Base-by-base conservation (phyloP, 2,329 filamentous ascomycete species). In the Sclerotinia glacialis region DNA sequence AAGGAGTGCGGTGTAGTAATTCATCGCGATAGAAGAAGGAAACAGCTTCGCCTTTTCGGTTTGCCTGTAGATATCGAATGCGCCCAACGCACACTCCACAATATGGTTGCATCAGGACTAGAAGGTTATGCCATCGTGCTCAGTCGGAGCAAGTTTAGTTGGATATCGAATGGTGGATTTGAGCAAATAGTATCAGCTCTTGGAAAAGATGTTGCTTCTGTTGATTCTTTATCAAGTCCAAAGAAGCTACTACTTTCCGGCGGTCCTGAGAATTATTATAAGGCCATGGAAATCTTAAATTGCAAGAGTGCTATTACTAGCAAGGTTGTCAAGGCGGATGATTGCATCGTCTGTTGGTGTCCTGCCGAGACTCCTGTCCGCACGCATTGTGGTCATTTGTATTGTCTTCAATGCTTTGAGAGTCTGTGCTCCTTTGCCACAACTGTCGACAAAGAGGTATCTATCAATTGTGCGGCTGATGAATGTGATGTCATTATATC, bases 401-500 rank as follows among this genome's bases (percentile, higher is more conserved):
- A 82, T 68, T 83, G 80, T 69, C 67, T 70, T 0, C 73, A 75
- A 26, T 83, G 81, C 69, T 81, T 83, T 58, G 71, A 76, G 56
- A 71, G 72, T 50, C 68, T 78, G 11, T 78, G 78, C 65, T 64
- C 66, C 3, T 69, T 70, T 6, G 67, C 68, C 4, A 21, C 31
- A 14, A 40, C 40, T 23, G 75, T 74, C 0, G 72, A 74, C 0
- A 68, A 72, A 12, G 65, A 73, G 16, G 28, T 69, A 2, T 64
- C 50, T 4, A 31, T 71, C 2, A 47, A 16, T n/a, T 71, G 70
- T 44, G 42, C 28, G 9, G 67, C 68, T 7, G 12, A 49, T 3
- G 42, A 46, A n/a, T 71, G 70, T 31, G 7, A 46, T 5, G 55
- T 62, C 0, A 49, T 66, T 1, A 67, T 71, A 47, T 40, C n/a